Conservation (phyloP, 2,329 filamentous ascomycete genomes). For the Thyridium curvatum region DNA sequence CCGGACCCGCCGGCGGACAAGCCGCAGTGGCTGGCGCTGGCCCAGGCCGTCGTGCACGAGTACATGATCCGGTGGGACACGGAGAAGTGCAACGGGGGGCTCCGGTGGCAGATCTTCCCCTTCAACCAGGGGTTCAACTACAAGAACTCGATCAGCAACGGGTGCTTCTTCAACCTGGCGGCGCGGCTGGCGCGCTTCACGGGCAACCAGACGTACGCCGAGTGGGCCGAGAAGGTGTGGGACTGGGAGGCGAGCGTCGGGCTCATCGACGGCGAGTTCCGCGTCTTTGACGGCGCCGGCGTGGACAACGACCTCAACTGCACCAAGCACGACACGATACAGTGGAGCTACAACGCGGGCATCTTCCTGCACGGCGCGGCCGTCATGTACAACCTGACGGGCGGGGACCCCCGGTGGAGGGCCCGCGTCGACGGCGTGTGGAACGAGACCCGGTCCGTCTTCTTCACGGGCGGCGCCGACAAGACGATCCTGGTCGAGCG, state of each 20-base stretch:
- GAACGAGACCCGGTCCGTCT: slow-evolving; percentile 38
- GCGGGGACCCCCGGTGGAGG: slow-evolving; percentile 44
- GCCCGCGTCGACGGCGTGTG: slow-evolving; percentile 53
- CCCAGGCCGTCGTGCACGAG: slow-evolving; percentile 74
- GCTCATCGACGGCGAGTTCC: slow-evolving; percentile 49
- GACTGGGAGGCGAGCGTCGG: slow-evolving; percentile 53
- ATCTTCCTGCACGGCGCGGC: slow-evolving; percentile 57
- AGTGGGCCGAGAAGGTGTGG: slow-evolving; percentile 69
- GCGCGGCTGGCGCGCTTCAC: slow-evolving; percentile 73
- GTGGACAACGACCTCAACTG: slow-evolving; percentile 36
- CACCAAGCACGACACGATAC: slow-evolving; percentile 45
- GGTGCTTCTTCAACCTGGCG: slow-evolving; percentile 63
- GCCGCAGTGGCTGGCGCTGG: slow-evolving; percentile 72
- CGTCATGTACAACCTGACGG: slow-evolving; percentile 59
- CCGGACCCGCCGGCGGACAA: slow-evolving; percentile 56
- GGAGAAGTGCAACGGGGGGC: slow-evolving; percentile 60
- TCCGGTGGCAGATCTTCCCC: slow-evolving; percentile 81
- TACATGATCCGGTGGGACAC: slow-evolving; percentile 67
- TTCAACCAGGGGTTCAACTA: slow-evolving; percentile 68
- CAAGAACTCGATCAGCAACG: slow-evolving; percentile 64
- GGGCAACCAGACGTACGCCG: slow-evolving; percentile 68
- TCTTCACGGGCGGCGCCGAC: slow-evolving; percentile 50
- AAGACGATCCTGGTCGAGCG: slow-evolving; percentile 55
- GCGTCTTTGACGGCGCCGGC: slow-evolving; percentile 52
- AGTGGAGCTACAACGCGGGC: slow-evolving; percentile 67